Conservation (phyloP, 2,329 filamentous ascomycete genomes). For the Aspergillus brasiliensis region DNA sequence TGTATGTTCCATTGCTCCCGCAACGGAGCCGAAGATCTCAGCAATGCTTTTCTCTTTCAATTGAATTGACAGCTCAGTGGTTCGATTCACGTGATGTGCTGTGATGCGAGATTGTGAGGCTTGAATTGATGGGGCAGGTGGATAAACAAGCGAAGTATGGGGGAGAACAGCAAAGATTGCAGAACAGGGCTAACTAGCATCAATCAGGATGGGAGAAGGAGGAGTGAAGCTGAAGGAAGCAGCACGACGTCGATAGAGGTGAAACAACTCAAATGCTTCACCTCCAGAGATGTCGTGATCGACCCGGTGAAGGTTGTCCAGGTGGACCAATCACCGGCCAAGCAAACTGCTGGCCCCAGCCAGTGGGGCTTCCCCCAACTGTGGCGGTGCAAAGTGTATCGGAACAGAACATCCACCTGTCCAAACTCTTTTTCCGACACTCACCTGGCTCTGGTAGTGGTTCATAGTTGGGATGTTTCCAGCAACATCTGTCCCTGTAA, state of each 20-base stretch:
- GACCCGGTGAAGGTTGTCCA: neutral
- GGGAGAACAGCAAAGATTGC: neutral
- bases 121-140: neutral
- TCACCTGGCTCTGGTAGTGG: constrained; percentile 12
- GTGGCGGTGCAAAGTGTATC: neutral
- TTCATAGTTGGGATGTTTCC: constrained; percentile 12
- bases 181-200: neutral
- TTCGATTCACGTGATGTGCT: constrained; percentile 17
- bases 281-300: constrained; percentile 1
- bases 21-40: constrained; percentile 23
- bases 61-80: constrained; percentile 3
- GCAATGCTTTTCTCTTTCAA: constrained; percentile 17
- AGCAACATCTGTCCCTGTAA: constrained; percentile 27
- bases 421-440: neutral
- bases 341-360: neutral
- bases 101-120: neutral
- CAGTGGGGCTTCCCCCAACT: neutral
- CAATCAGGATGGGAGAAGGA: neutral
- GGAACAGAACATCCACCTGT: neutral
- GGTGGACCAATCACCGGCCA: neutral
- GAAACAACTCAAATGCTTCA: neutral
- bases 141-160: neutral
- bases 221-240: neutral
- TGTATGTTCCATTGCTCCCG: constrained; percentile 34
- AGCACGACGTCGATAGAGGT: neutral